Evolutionary conservation across 805 yeast genomes (phyloP).

Genomic region (Wickerhamomyces tratensis): DNA sequence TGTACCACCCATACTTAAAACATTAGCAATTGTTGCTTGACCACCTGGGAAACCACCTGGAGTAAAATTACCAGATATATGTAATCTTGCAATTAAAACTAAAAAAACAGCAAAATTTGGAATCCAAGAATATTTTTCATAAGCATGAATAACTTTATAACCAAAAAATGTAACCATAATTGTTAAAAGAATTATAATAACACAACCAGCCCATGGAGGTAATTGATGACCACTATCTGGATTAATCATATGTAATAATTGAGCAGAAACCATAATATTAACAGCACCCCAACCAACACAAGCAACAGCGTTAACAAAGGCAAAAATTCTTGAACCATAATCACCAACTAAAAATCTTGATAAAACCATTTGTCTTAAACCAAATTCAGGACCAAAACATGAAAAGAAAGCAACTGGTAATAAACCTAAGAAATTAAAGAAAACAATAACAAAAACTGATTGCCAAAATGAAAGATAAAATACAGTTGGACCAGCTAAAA

Average conservation of each 20-base stretch:
- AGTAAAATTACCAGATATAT: constrained; percentile 53
- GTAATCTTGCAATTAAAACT: constrained; percentile 70
- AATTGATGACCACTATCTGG: constrained; percentile 32
- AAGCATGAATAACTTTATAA: constrained; percentile 68
- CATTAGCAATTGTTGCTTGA: constrained; percentile 59
- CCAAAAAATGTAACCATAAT: constrained; percentile 75
- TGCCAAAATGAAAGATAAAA: constrained; percentile 71
- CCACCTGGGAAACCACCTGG: constrained; percentile 47
- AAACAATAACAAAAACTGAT: constrained; percentile 52
- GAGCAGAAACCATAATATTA: constrained; percentile 84
- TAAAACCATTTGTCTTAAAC: constrained; percentile 81
- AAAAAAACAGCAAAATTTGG: constrained; percentile 69
- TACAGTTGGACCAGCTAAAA: constrained; percentile 44
- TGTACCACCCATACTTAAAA: constrained; percentile 75
- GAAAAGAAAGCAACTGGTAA: constrained; percentile 78
- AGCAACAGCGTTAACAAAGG: constrained; percentile 69
- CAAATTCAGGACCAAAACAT: constrained; percentile 72
- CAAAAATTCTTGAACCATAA: constrained; percentile 64
- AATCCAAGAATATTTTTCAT: constrained; percentile 84
- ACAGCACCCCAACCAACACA: constrained; percentile 96
- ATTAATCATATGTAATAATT: constrained; percentile 70
- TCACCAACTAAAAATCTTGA: constrained; percentile 75
- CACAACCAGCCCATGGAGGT: constrained; percentile 90
- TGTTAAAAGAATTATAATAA: constrained; percentile 60
- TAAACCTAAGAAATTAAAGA: constrained; percentile 67